Percentiles rank a stretch among this genome's conserved stretches.
phyloP scores from a whole-genome alignment of 768 basidiomycete species.

The Pleurotus platypus region DNA sequence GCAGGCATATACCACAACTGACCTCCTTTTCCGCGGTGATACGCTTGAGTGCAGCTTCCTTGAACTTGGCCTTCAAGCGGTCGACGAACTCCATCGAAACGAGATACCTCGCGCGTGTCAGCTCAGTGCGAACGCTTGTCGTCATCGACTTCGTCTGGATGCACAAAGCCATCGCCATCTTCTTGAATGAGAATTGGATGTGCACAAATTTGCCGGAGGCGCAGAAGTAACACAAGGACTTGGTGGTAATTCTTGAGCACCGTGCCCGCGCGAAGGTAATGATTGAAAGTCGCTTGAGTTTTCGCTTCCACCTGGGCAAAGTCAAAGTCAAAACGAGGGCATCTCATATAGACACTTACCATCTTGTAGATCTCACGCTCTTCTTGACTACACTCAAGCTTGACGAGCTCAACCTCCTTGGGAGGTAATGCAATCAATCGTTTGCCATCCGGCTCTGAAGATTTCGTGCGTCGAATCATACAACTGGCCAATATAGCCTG shows the following conservation, averaged over 20 bases:
- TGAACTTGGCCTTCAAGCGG: slow-evolving; percentile 44
- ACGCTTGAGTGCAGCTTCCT: slow-evolving; percentile 35
- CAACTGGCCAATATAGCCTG: slow-evolving; percentile 55
- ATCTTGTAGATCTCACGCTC: slow-evolving; percentile 61
- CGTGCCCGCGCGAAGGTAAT: slow-evolving; percentile 56
- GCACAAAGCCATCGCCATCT: slow-evolving; percentile 41
- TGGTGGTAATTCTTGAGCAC: slow-evolving; percentile 67
- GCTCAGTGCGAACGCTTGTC: slow-evolving; percentile 30
- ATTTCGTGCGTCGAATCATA: slow-evolving; percentile 61
- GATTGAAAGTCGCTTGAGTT: slow-evolving; percentile 62
- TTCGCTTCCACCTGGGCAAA: slow-evolving; percentile 41
- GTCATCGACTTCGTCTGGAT: slow-evolving; percentile 29
- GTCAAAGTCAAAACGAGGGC: too few relatives aligned
- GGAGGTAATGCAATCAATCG: slow-evolving; percentile 61
- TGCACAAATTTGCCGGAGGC: slow-evolving; percentile 65
- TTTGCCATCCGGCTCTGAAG: slow-evolving; percentile 61
- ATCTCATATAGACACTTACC: slow-evolving; percentile 23
- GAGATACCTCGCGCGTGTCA: slow-evolving; percentile 40
- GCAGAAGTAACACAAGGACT: slow-evolving; percentile 44
- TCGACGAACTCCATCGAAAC: slow-evolving; percentile 46
- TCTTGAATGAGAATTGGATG: slow-evolving; percentile 68
- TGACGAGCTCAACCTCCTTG: slow-evolving; percentile 47
- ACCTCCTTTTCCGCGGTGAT: slow-evolving; percentile 55
- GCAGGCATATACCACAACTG: too few relatives aligned
- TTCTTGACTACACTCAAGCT: slow-evolving; percentile 55